A percentile compares a stretch with the other conserved stretches of the same genome.
phyloP scores from a whole-genome alignment of 306 rosid genomes.

The Quillaja saponaria region DNA sequence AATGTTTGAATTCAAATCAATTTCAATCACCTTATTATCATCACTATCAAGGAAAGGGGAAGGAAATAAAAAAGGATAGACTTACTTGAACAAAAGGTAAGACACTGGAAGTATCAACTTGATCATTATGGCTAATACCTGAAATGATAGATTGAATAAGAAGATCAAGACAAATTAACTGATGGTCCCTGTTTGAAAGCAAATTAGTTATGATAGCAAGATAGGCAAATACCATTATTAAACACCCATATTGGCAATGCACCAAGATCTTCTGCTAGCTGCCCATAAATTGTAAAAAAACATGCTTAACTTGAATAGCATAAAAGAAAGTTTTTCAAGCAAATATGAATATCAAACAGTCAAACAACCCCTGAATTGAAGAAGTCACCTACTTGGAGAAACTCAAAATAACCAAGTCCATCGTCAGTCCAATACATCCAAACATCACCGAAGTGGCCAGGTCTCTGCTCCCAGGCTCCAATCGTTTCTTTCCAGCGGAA shows the following conservation, averaged over 20 bases:
- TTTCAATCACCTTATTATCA: too few relatives aligned
- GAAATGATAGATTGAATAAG: constrained; percentile 30
- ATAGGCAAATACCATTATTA: constrained; percentile 67
- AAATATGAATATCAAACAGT: constrained; percentile 5
- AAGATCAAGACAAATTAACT: constrained; percentile 10
- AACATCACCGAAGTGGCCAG: constrained; percentile 98
- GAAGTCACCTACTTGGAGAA: constrained; percentile 69
- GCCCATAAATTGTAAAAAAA: constrained; percentile 28
- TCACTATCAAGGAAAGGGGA: not conserved
- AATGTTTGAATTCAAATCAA: too few relatives aligned
- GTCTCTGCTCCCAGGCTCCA: constrained; percentile 98
- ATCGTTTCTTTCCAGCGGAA: constrained; percentile 85
- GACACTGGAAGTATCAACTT: constrained; percentile 57
- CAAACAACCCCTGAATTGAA: not conserved
- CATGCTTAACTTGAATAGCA: constrained; percentile 9
- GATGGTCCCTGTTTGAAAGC: not conserved
- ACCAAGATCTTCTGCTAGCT: constrained; percentile 88
- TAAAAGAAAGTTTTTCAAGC: not conserved
- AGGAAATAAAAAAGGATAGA: not conserved
- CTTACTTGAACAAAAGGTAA: constrained; percentile 75
- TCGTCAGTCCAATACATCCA: constrained; percentile 99
- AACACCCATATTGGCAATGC: constrained; percentile 89
- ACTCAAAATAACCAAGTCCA: constrained; percentile 92
- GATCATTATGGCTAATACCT: constrained; percentile 88
- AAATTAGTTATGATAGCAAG: constrained; percentile 19